Percentiles rank a stretch among this genome's conserved stretches.
Conservation (phyloP, 1,284 basidiomycete genomes). For the Fomitopsis palustris region DNA sequence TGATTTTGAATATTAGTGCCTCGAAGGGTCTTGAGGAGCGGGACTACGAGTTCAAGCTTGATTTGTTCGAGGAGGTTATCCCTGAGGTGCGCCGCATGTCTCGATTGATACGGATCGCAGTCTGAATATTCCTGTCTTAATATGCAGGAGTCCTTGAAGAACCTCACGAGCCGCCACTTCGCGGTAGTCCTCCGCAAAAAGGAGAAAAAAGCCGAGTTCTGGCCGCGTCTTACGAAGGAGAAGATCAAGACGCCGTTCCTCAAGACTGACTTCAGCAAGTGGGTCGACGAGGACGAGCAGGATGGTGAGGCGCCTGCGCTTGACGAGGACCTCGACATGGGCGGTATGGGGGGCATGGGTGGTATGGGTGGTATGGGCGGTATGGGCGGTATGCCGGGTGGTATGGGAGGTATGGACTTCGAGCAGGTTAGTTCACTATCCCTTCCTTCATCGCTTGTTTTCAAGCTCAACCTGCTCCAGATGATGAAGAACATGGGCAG, state of each 20-base stretch:
- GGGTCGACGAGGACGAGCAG: constrained; percentile 96
- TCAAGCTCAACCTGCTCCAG: constrained; percentile 30
- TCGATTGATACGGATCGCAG: background rate
- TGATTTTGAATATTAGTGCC: constrained; percentile 30
- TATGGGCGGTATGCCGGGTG: constrained; percentile 41
- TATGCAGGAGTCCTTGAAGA: constrained; percentile 61
- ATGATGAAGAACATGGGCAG: constrained; percentile 66
- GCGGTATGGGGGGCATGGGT: constrained; percentile 42
- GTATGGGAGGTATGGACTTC: constrained; percentile 44
- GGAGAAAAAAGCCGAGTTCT: constrained; percentile 71
- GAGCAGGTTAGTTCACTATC: constrained; percentile 43
- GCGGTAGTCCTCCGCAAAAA: constrained; percentile 78
- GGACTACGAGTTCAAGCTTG: constrained; percentile 70
- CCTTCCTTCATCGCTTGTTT: background rate
- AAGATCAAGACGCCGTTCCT: constrained; percentile 77
- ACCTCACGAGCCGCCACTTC: constrained; percentile 65
- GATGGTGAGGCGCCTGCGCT: constrained; percentile 47
- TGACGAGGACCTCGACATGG: constrained; percentile 43
- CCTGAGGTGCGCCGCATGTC: constrained; percentile 52
- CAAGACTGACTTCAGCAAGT: constrained; percentile 91
- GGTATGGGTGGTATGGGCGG: constrained; percentile 53
- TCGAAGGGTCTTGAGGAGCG: constrained; percentile 52
- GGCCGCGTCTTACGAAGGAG: constrained; percentile 88
- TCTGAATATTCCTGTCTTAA: background rate
- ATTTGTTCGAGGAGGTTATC: constrained; percentile 71